Conservation (phyloP, 345 rosid genomes). For the Clausena lansium region DNA sequence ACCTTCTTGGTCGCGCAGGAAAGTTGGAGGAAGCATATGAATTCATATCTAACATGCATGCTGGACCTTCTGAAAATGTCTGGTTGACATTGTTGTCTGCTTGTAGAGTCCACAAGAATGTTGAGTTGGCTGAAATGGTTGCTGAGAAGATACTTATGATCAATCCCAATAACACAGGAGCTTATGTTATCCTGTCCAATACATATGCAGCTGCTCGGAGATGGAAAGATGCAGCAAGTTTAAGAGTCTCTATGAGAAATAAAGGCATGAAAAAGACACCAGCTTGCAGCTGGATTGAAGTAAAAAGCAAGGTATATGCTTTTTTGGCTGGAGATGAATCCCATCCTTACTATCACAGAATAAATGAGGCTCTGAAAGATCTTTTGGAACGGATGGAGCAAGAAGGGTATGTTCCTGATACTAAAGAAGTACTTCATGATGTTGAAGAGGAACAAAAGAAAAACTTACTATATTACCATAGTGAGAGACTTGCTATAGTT, state of each 20-base stretch:
- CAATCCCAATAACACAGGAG: constrained; percentile 71
- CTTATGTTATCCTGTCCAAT: constrained; percentile 71
- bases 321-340: constrained; percentile 77
- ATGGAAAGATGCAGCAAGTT: constrained; percentile 60
- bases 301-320: constrained; percentile 61
- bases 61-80: constrained; percentile 51
- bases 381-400: constrained; percentile 61
- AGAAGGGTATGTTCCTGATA: constrained; percentile 74
- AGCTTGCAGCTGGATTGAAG: constrained; percentile 90
- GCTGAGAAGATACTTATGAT: constrained; percentile 47
- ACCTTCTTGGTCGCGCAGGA: constrained; percentile 89
- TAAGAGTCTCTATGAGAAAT: constrained; percentile 47
- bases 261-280: constrained; percentile 59
- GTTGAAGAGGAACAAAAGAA: constrained; percentile 81
- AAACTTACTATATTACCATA: constrained; percentile 50
- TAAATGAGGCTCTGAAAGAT: constrained; percentile 44
- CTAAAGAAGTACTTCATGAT: constrained; percentile 64
- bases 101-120: constrained; percentile 72
- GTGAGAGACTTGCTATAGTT: constrained; percentile 76
- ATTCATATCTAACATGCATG: constrained; percentile 49
- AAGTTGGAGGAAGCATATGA: constrained; percentile 75
- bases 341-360: constrained; percentile 47
- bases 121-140: constrained; percentile 71
- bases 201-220: constrained; percentile 63
- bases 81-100: constrained; percentile 76